Evolutionary conservation across 2,329 filamentous ascomycete genomes (phyloP).

Genomic region (Penicillium occitanis): DNA sequence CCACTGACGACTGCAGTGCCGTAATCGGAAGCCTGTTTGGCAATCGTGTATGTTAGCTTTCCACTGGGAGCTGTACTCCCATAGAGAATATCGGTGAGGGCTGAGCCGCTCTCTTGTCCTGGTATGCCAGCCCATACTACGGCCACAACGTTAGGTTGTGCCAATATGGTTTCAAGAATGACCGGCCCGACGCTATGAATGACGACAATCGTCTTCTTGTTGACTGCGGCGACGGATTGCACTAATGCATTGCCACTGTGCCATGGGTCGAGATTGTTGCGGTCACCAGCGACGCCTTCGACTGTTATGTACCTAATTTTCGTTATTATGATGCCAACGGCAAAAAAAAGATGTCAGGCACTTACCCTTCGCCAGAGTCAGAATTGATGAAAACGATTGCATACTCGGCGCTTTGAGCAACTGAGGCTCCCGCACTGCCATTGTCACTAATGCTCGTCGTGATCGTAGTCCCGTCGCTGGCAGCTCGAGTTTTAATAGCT

Average conservation of each 20-base stretch:
- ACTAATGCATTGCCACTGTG: constrained; percentile 10
- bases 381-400: constrained; percentile 19
- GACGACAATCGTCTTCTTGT: constrained; percentile 81
- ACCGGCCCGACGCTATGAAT: constrained; percentile 76
- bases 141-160: constrained; percentile 76
- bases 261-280: constrained; percentile 14
- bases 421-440: neutral
- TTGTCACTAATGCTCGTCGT: constrained; percentile 43
- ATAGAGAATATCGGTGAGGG: constrained; percentile 79
- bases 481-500: constrained; percentile 21
- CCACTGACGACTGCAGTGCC: constrained; percentile 51
- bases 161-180: constrained; percentile 63
- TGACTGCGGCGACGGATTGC: constrained; percentile 62
- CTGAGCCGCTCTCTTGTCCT: constrained; percentile 79
- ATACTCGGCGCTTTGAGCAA: neutral
- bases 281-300: constrained; percentile 31
- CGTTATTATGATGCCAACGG: no score
- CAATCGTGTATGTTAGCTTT: constrained; percentile 79
- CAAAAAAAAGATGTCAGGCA: constrained; percentile 51
- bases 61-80: constrained; percentile 74
- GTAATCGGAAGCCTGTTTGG: constrained; percentile 65
- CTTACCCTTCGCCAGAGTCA: constrained; percentile 58
- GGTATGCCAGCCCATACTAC: constrained; percentile 81
- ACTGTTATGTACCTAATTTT: constrained; percentile 63
- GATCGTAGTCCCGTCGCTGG: constrained; percentile 26